Evolutionary conservation across 768 basidiomycete genomes (phyloP).

Genomic region (Pisolithus albus): DNA sequence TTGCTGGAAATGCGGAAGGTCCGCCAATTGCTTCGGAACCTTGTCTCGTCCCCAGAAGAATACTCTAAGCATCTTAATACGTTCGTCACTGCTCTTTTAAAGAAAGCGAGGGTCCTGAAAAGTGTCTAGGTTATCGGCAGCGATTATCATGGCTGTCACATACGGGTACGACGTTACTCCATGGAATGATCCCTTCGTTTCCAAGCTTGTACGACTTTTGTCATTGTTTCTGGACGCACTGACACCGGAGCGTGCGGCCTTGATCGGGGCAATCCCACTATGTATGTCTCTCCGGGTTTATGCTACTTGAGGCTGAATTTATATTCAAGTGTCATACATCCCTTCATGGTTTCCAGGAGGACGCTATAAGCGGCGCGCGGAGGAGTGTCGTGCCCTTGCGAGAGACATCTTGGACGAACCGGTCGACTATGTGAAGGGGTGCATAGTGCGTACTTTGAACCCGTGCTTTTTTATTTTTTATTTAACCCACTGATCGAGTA

Average conservation of each 20-base stretch:
- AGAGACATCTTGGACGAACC: conserved; percentile 16
- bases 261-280: conserved; percentile 20
- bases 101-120: not conserved
- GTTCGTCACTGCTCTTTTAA: conserved; percentile 14
- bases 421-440: conserved; percentile 15
- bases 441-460: conserved; percentile 19
- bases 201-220: conserved; percentile 8
- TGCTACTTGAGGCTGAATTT: not conserved
- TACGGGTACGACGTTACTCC: conserved; percentile 23
- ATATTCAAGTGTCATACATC: conserved; percentile 13
- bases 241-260: conserved; percentile 17
- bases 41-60: conserved; percentile 16
- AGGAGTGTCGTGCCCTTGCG: conserved; percentile 15
- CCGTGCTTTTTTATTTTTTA: not conserved
- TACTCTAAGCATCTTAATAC: conserved; percentile 11
- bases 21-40: conserved; percentile 16
- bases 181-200: conserved; percentile 22
- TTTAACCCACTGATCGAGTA: not conserved
- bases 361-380: conserved; percentile 14
- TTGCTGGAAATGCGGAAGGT: conserved; percentile 13
- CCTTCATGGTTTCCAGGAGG: conserved; percentile 32
- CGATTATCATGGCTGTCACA: conserved; percentile 17
- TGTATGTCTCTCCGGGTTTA: conserved; percentile 9
- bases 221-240: conserved; percentile 8
- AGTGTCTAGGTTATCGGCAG: conserved; percentile 14